These are phyloP conservation scores for Paratinospora sagittata DNA, from an alignment of 164 flowering plant species.

Conservation along the genomic window DNA sequence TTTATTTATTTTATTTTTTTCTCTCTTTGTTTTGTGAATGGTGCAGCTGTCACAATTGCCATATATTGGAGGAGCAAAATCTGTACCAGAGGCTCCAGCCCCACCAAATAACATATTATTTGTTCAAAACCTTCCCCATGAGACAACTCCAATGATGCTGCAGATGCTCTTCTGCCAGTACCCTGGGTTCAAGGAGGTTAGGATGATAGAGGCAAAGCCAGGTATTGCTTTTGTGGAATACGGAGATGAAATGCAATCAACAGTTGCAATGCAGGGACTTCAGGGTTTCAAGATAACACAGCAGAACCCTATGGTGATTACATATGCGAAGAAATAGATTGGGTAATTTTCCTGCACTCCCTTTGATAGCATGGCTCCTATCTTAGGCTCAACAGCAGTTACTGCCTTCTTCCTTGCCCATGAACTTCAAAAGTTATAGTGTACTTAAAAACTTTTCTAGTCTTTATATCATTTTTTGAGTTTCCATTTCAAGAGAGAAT, in stretches of 20 bases:
- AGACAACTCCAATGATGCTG: constrained; percentile 78
- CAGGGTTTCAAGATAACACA: constrained; percentile 74
- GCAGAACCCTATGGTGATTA: constrained; percentile 70
- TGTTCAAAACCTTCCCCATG: constrained; percentile 88
- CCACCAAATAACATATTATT: constrained; percentile 88
- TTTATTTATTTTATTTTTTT: too few species aligned
- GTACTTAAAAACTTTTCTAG: too few species aligned
- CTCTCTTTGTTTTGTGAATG: too few species aligned
- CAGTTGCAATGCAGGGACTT: constrained; percentile 77
- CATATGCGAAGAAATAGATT: constrained; percentile 83
- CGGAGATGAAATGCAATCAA: constrained; percentile 75
- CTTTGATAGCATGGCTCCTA: too few species aligned
- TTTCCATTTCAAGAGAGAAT: neutral
- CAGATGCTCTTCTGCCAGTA: constrained; percentile 81
- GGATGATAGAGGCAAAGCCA: constrained; percentile 94
- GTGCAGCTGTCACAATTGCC: constrained; percentile 80
- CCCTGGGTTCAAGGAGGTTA: constrained; percentile 87
- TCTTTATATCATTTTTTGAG: too few species aligned
- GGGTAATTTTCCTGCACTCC: neutral
- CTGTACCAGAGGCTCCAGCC: constrained; percentile 87
- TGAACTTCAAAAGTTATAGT: too few species aligned
- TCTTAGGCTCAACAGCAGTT: too few species aligned
- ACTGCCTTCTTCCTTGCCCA: neutral
- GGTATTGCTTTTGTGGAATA: constrained; percentile 96
- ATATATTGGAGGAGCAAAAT: constrained; percentile 59